Percentiles rank a stretch among this genome's conserved stretches.
phyloP scores from a whole-genome alignment of 345 rosid species.

The Cardamine resedifolia region DNA sequence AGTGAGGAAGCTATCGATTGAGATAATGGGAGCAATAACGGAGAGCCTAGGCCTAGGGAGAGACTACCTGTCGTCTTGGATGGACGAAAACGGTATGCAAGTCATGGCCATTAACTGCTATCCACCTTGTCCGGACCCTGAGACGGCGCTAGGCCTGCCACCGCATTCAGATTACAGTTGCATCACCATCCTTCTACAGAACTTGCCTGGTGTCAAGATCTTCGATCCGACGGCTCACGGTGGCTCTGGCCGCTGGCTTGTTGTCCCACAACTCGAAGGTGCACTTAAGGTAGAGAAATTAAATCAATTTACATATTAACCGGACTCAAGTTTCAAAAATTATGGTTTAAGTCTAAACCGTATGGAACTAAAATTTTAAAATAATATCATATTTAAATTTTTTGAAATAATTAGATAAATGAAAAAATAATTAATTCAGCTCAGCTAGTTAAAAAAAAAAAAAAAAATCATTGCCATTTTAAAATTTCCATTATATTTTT shows the following conservation, averaged over 20 bases:
- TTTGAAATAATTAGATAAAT: background rate
- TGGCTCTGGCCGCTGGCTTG: constrained; percentile 44
- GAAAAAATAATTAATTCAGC: no score
- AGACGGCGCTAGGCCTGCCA: constrained; percentile 49
- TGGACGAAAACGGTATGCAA: constrained; percentile 55
- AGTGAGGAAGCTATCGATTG: constrained; percentile 44
- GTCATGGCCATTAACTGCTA: constrained; percentile 59
- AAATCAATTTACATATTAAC: background rate
- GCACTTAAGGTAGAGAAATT: constrained; percentile 44
- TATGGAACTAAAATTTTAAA: no score
- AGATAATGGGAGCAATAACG: constrained; percentile 48
- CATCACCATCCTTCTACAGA: constrained; percentile 56
- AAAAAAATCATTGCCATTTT: background rate
- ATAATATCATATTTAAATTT: no score
- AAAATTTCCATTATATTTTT: no score
- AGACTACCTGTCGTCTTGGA: constrained; percentile 40
- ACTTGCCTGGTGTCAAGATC: constrained; percentile 58
- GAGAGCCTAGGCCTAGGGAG: constrained; percentile 57
- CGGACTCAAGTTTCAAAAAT: background rate
- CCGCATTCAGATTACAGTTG: constrained; percentile 72
- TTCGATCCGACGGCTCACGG: constrained; percentile 33
- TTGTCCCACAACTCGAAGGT: constrained; percentile 46
- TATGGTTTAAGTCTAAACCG: background rate
- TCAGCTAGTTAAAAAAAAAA: background rate
- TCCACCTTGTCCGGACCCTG: constrained; percentile 60